phyloP scores from a whole-genome alignment of 768 basidiomycete species.

The Daedaleopsis nitida region DNA sequence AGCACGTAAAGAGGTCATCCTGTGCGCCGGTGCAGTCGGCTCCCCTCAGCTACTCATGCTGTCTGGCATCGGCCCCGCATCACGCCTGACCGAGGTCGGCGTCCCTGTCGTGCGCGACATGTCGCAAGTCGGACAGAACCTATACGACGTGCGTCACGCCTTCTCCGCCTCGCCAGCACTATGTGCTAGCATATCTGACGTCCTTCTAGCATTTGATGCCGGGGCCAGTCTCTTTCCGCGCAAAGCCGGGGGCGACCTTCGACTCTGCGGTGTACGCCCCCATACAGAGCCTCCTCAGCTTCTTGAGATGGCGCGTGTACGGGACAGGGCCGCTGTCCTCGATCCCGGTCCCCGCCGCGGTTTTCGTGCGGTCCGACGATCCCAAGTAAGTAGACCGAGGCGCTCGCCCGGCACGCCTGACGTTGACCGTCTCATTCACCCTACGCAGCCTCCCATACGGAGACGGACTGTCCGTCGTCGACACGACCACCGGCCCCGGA shows the following conservation, averaged over 20 bases:
- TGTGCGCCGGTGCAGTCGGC: constrained; percentile 19
- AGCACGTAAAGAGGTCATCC: constrained; percentile 18
- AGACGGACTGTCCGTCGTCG: neutral
- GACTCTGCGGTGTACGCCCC: constrained; percentile 14
- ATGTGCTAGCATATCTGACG: neutral
- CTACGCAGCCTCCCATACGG: neutral
- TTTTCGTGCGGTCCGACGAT: constrained; percentile 18
- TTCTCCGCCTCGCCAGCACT: too few relatives aligned
- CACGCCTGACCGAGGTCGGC: constrained; percentile 16
- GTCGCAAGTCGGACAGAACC: constrained; percentile 29
- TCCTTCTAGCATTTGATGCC: constrained; percentile 14
- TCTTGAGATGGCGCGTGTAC: constrained; percentile 9
- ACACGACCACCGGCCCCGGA: constrained; percentile 10
- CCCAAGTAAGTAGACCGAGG: neutral
- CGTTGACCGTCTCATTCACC: neutral
- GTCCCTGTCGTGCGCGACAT: constrained; percentile 22
- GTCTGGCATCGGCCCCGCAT: constrained; percentile 31
- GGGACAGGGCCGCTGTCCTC: constrained; percentile 15
- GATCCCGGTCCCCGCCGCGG: constrained; percentile 2
- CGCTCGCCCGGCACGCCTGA: neutral
- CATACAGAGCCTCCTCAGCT: neutral
- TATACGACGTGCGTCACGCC: constrained; percentile 22
- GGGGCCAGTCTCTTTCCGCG: constrained; percentile 14
- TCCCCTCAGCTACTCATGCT: constrained; percentile 26
- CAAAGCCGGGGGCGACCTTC: constrained; percentile 12